Conservation (phyloP, 768 basidiomycete species). For the Candolleomyces aberdarensis region DNA sequence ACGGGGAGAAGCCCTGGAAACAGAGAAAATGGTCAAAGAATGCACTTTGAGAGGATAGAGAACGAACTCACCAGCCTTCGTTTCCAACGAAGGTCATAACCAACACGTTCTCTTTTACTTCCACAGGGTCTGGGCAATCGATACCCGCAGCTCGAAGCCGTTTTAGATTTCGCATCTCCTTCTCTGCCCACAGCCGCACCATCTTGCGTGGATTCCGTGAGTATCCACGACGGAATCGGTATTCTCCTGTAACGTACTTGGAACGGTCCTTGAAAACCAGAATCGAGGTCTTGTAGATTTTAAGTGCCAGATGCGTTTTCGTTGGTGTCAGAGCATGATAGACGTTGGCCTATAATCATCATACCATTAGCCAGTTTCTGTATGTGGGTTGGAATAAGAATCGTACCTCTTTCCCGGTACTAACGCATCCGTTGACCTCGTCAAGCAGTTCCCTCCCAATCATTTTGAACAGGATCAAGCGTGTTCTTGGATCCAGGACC, state of each 20-base stretch:
- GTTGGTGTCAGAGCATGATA: slow-evolving; percentile 77
- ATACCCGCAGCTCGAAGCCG: slow-evolving; percentile 82
- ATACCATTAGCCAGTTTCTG: slow-evolving; percentile 1
- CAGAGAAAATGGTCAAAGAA: slow-evolving; percentile 6
- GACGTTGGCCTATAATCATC: slow-evolving; percentile 76
- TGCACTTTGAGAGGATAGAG: slow-evolving; percentile 7
- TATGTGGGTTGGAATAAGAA: not conserved
- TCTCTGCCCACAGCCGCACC: slow-evolving; percentile 98
- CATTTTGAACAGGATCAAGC: slow-evolving; percentile 95
- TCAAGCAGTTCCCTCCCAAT: slow-evolving; percentile 85
- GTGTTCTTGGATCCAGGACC: slow-evolving; percentile 93
- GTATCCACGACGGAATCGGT: slow-evolving; percentile 91
- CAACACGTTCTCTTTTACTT: slow-evolving; percentile 94
- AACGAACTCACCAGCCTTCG: slow-evolving; percentile 66
- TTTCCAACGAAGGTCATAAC: slow-evolving; percentile 92
- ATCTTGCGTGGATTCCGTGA: slow-evolving; percentile 96
- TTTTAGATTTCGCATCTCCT: slow-evolving; percentile 95
- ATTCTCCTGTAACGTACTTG: slow-evolving; percentile 93
- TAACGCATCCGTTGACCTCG: slow-evolving; percentile 93
- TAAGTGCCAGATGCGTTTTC: slow-evolving; percentile 75
- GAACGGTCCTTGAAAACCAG: slow-evolving; percentile 97
- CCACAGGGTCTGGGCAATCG: slow-evolving; percentile 82
- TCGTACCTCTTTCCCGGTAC: slow-evolving; percentile 94
- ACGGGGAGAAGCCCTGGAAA: slow-evolving; percentile 81
- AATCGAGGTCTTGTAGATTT: slow-evolving; percentile 98